Base-by-base conservation (phyloP, 768 basidiomycete genomes). In the Calvatia gigantea region DNA sequence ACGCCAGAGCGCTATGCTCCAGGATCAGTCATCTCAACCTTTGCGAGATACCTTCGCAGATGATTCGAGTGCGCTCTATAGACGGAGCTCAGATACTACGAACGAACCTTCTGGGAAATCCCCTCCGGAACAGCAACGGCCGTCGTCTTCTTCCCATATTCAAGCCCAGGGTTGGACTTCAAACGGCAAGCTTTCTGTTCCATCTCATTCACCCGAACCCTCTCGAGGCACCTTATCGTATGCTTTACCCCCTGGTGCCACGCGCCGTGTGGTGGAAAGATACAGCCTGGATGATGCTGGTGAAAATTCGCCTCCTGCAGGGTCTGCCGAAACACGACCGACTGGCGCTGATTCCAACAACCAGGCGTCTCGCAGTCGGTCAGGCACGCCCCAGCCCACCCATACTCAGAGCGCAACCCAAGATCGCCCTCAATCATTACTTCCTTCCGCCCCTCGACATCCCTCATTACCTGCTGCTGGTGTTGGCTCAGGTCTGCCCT, bases 271-370 rank as follows among this genome's bases (percentile, higher is more conserved):
- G 8, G 67, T 75, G 23, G 81, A 83, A 60, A 73, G 80, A 31
- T 80, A 78, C 64, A 81, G 77, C 62, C 64, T 80, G 15, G 83
- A 82, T 49, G 79, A 82, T 60, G 68, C 69, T 56, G 60, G 60
- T 49, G 58, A 69, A 33, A 23, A 19, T 21, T 45, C 38, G 44
- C 54, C 27, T 31, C 61, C 69, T 7, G 70, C 75, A n/a, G 69
- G 69, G 44, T 61, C 63, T 51, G 45, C 51, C 14, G 47, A 72
- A 54, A 69, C 65, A 31, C 67, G 62, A 43, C 69, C 69, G 23
- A 66, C 69, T 47, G 65, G 59, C 9, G 48, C 65, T 23, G 68
- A 70, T 37, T 66, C 70, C 23, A 62, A 62, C 39, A 66, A 65
- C 56, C 67, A 73, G 37, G 65, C 64, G 21, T 51, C 41, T 50